These are phyloP conservation scores for Tuber magnatum DNA, from an alignment of 495 filamentous ascomycete species.

Conservation along the genomic window DNA sequence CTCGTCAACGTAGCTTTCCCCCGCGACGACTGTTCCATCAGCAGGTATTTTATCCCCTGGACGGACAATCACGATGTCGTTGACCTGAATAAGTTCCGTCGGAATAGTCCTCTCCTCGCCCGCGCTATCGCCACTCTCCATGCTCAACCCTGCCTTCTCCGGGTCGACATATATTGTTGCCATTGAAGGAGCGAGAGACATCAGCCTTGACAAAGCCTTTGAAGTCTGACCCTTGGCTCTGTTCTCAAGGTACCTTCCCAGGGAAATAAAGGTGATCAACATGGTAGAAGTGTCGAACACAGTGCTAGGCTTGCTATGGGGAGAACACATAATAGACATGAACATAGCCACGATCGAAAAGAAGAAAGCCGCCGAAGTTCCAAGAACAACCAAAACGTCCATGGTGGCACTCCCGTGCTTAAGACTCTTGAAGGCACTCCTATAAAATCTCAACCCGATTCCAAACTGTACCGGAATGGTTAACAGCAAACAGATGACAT, in stretches of 20 bases:
- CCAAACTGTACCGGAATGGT: slow-evolving; percentile 96
- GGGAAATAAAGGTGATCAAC: slow-evolving; percentile 92
- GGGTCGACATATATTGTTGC: slow-evolving; percentile 97
- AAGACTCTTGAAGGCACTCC: slow-evolving; percentile 81
- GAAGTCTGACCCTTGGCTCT: slow-evolving; percentile 94
- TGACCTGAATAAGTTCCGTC: slow-evolving; percentile 89
- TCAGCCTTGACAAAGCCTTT: slow-evolving; percentile 84
- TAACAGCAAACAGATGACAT: slow-evolving; percentile 69
- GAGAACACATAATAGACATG: slow-evolving; percentile 61
- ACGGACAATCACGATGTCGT: slow-evolving; percentile 84
- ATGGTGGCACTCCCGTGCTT: slow-evolving; percentile 88
- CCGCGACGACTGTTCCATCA: slow-evolving; percentile 77
- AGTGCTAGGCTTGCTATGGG: slow-evolving; percentile 70
- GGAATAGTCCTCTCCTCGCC: slow-evolving; percentile 76
- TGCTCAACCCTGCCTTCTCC: slow-evolving; percentile 58
- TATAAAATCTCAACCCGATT: slow-evolving; percentile 86
- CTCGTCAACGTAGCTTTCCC: slow-evolving; percentile 91
- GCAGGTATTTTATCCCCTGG: slow-evolving; percentile 96
- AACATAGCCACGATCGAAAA: slow-evolving; percentile 87
- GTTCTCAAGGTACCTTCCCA: slow-evolving; percentile 91
- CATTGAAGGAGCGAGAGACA: slow-evolving; percentile 94
- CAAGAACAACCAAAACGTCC: slow-evolving; percentile 91
- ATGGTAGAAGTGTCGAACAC: slow-evolving; percentile 98
- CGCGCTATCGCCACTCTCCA: slow-evolving; percentile 46
- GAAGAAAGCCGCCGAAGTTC: slow-evolving; percentile 96